Base-by-base conservation (phyloP, 768 basidiomycete genomes). In the Russula dissimulans region DNA sequence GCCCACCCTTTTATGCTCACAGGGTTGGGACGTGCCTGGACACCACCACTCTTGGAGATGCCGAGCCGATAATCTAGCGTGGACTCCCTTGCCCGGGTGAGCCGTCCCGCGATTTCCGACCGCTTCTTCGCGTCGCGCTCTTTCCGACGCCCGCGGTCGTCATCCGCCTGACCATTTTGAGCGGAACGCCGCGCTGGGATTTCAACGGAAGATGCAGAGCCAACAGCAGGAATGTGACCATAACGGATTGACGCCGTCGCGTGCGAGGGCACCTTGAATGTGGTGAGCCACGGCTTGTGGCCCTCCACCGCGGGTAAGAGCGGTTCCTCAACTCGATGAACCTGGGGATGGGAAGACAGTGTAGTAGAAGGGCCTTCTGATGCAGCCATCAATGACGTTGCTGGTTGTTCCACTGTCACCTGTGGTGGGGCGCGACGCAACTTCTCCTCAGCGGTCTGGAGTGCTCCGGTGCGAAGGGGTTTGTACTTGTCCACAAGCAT, bases 401-500 rank as follows among this genome's bases (percentile, higher is more conserved):
- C 15, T 5, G 18, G 46, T n/a, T 15, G n/a, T n/a, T 36, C 65
- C 51, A 12, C 64, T 69, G 6, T 8, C 46, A 82, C 67, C 39
- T 67, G 73, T 5, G 80, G 80, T 1, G 77, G 78, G 1, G 74
- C 70, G 46, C 76, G 72, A 69, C 78, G 84, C 54, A 89, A 65
- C 69, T 84, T 88, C 68, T 87, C 75, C 53, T 90, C 87, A 6
- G 87, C 86, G 1, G 79, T 77, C 61, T 75, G 71, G 45, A 87
- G 78, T 11, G 73, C 69, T 9, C 82, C 84, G 9, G 75, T 79
- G n/a, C 88, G 78, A 38, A 91, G 71, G 1, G 91, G 89, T 71
- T 88, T 91, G 75, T 92, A 85, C 69, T 89, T 87, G 75, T 93
- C 91, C 38, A 91, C 78, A 5, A 93, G 78, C 89, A 95, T 93